Evolutionary conservation across 1,284 basidiomycete genomes (phyloP), one percentile per base, ranked within the genome.

Genomic region (Marasmius tenuissimus): DNA sequence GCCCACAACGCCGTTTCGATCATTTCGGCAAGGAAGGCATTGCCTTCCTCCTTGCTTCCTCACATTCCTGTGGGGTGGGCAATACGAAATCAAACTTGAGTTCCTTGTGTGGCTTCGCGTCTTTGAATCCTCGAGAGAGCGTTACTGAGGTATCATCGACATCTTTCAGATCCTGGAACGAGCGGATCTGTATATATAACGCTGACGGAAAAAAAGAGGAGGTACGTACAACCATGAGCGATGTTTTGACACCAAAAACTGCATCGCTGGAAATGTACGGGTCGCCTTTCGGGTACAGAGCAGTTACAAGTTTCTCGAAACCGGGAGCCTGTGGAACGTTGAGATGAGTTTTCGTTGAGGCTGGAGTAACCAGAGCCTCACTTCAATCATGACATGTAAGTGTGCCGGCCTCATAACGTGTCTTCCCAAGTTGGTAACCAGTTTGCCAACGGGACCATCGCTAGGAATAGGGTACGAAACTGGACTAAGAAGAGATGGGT

Each of bases 201-300:
- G 27, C 16, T n/a, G 34, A 33, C 11, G 20, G 42, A 8, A 34
- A 35, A 42, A 7, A 53, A n/a, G 51, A 39, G 40, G 18, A 20
- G n/a, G 37, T 11, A 73, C 74, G 39, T 68, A 82, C 81, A 52
- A 80, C 74, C 47, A 77, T 69, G 27, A 77, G 65, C n/a, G 72
- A 89, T 59, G 82, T 82, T 72, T 89, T 92, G 12, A 91, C 91
- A 12, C 92, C 92, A 71, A 94, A 94, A 1, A 94, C 92, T 3
- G 82, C 79, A 68, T 93, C 93, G 61, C 84, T 91, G 12, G 74
- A 73, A 16, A 93, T 66, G 67, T 83, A 93, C 3, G 78, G 72
- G 67, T 93, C 91, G 16, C 85, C 88, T 61, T 87, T 83, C 20
- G 89, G 86, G 73, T 92, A 96, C 11, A 94, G 71, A 1, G 92